phyloP scores from a whole-genome alignment of 23 red algal species.

The Gracilariopsis chorda region DNA sequence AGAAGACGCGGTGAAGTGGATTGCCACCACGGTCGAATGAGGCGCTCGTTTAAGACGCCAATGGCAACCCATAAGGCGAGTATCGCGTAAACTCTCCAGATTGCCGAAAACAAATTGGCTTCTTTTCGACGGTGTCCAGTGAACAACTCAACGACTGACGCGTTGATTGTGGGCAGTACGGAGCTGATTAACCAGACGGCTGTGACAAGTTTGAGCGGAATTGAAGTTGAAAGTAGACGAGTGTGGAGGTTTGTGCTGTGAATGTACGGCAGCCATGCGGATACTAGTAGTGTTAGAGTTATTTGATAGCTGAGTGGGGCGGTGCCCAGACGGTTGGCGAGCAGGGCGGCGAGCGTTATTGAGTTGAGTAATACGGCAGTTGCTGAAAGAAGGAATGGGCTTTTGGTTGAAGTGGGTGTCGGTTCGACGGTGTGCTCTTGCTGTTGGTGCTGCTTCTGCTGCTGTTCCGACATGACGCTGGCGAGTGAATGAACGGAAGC shows the following conservation, averaged over 20 bases:
- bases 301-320: neutral
- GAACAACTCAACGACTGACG: conserved; percentile 32
- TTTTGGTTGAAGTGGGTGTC: too few relatives aligned
- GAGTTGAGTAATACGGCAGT: neutral
- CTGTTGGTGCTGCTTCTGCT: too few relatives aligned
- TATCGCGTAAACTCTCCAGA: conserved; percentile 56
- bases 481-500: too few relatives aligned
- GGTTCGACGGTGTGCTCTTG: too few relatives aligned
- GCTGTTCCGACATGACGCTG: too few relatives aligned
- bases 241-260: neutral
- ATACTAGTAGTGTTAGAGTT: neutral
- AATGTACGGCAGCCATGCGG: neutral
- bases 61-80: conserved; percentile 26
- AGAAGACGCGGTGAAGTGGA: neutral
- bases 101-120: neutral
- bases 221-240: neutral
- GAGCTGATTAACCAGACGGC: neutral
- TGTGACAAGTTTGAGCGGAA: neutral
- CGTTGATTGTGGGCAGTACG: neutral
- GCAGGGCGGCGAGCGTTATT: neutral
- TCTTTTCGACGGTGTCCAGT: conserved; percentile 42
- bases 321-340: neutral
- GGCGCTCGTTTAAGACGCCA: conserved; percentile 11
- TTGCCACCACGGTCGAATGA: conserved; percentile 53
- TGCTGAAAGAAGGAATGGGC: too few relatives aligned